phyloP scores from a whole-genome alignment of 768 basidiomycete genomes.

The Tulasnella sp. region DNA sequence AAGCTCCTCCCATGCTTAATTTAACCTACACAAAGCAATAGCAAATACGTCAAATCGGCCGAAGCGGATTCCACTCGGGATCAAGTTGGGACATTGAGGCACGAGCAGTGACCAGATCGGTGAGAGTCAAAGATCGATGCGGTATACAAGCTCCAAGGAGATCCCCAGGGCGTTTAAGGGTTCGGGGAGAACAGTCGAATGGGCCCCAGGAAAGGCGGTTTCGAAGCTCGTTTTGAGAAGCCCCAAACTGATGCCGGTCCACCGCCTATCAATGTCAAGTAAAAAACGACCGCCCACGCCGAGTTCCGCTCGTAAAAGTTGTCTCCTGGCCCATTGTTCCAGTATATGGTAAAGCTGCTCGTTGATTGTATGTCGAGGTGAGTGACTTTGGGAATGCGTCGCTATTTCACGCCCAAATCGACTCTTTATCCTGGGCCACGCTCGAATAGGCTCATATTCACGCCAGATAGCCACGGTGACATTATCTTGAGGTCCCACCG shows the following conservation, averaged over 20 bases:
- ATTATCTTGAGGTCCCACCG: too few species aligned
- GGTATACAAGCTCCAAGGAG: conserved; percentile 1
- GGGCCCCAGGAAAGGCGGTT: not conserved
- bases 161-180: conserved; percentile 1
- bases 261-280: not conserved
- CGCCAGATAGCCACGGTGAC: too few species aligned
- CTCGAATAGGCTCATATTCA: too few species aligned
- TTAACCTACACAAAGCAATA: too few species aligned
- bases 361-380: not conserved
- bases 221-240: conserved; percentile 13
- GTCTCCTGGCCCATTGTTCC: not conserved
- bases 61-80: not conserved
- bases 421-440: too few species aligned
- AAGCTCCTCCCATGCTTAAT: too few species aligned
- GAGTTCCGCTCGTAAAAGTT: not conserved
- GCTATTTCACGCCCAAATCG: too few species aligned
- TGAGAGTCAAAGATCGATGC: not conserved
- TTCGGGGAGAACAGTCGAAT: not conserved
- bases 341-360: not conserved
- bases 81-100: not conserved
- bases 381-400: not conserved
- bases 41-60: not conserved
- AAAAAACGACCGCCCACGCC: not conserved
- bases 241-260: not conserved
- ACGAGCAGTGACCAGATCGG: conserved; percentile 7